A percentile compares a stretch with the other conserved stretches of the same genome.
Conservation (phyloP, 208 protist genomes). For the Wallacemonas collosoma region DNA sequence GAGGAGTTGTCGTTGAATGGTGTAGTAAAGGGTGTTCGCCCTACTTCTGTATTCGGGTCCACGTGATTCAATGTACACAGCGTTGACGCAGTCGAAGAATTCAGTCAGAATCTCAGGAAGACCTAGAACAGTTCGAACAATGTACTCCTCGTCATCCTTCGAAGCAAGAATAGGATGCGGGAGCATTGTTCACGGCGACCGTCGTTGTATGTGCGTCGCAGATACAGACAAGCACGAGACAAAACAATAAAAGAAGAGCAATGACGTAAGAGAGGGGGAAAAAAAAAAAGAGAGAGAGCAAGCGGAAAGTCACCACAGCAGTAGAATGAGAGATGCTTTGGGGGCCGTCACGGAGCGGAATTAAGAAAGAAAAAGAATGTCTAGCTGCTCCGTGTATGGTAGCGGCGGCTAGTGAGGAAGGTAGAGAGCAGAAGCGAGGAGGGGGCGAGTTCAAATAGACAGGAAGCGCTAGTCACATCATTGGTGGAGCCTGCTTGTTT, state of each 20-base stretch:
- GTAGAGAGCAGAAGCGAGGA: no score
- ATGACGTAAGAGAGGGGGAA: neutral
- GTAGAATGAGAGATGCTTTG: neutral
- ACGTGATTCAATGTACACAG: slow-evolving; percentile 59
- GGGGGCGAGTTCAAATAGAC: no score
- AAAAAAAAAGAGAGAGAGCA: slow-evolving; percentile 2
- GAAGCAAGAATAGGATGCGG: slow-evolving; percentile 88
- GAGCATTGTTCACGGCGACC: slow-evolving; percentile 37
- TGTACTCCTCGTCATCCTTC: slow-evolving; percentile 84
- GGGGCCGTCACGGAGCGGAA: neutral
- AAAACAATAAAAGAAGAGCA: no score
- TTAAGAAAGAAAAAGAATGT: neutral
- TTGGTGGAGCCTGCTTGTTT: no score
- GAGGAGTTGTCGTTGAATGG: slow-evolving; percentile 61
- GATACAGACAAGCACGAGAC: neutral
- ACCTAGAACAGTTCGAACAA: slow-evolving; percentile 59
- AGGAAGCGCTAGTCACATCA: no score
- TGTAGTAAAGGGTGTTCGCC: slow-evolving; percentile 58
- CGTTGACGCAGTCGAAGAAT: slow-evolving; percentile 73
- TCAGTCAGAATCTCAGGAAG: slow-evolving; percentile 59
- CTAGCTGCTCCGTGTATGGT: no score
- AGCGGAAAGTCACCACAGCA: slow-evolving; percentile 1
- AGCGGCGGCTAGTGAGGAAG: no score
- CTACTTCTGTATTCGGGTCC: slow-evolving; percentile 38
- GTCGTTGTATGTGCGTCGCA: neutral